These are phyloP conservation scores for Saccharum spontaneum DNA, from an alignment of 176 grass and related monocot genomes.

Conservation along the genomic window DNA sequence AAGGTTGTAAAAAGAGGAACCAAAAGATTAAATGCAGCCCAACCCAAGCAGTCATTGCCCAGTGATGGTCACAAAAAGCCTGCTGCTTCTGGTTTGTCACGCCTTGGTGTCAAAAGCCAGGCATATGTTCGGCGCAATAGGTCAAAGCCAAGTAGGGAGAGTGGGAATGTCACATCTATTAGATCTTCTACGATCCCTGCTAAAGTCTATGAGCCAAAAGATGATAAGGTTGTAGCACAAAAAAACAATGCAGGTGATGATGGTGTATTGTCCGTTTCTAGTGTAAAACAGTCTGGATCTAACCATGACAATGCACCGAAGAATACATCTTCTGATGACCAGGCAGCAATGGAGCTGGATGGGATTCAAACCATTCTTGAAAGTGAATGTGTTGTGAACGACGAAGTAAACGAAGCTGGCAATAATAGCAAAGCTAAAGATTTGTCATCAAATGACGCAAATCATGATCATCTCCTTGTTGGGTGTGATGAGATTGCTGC, in stretches of 20 bases:
- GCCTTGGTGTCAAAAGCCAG: slow-evolving; percentile 49
- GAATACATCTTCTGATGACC: slow-evolving; percentile 41
- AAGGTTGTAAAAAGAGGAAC: slow-evolving; percentile 61
- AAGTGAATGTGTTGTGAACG: slow-evolving; percentile 28
- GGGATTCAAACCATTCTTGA: slow-evolving; percentile 33
- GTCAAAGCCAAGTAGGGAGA: slow-evolving; percentile 50
- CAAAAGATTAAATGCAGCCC: slow-evolving; percentile 57
- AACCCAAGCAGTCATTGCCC: slow-evolving; percentile 44
- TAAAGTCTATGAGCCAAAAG: slow-evolving; percentile 35
- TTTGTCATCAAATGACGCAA: slow-evolving; percentile 19
- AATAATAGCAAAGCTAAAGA: slow-evolving; percentile 35
- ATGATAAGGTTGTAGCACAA: slow-evolving; percentile 17
- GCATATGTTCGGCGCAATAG: slow-evolving; percentile 60
- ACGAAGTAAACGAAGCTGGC: slow-evolving; percentile 1
- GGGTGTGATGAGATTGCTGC: slow-evolving; percentile 34
- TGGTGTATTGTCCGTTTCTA: slow-evolving; percentile 36
- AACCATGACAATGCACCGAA: slow-evolving; percentile 28
- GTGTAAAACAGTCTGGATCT: slow-evolving; percentile 44
- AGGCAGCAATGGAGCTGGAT: slow-evolving; percentile 24
- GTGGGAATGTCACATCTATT: slow-evolving; percentile 37
- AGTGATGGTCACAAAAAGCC: slow-evolving; percentile 51
- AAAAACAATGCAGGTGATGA: slow-evolving; percentile 31
- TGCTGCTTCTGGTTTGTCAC: slow-evolving; percentile 67
- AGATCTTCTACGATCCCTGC: slow-evolving; percentile 38
- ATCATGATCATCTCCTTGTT: slow-evolving; percentile 20